phyloP scores from a whole-genome alignment of 768 basidiomycete species.

The Clathrus columnatus region DNA sequence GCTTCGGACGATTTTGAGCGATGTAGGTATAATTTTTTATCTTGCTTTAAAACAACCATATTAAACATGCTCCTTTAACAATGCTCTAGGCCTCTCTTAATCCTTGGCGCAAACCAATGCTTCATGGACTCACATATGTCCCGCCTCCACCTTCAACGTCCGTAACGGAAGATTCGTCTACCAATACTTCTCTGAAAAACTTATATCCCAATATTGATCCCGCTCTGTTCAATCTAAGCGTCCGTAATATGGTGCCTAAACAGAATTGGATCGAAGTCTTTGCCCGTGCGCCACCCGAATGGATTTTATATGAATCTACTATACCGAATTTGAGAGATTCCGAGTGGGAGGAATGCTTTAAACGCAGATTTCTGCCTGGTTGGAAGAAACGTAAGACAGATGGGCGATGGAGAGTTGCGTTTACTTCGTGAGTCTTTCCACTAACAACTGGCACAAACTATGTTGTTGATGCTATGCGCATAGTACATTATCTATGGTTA shows the following conservation, averaged over 20 bases:
- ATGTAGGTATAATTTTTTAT: not conserved
- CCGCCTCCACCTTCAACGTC: conserved; percentile 23
- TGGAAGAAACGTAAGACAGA: conserved; percentile 66
- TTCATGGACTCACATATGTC: conserved; percentile 40
- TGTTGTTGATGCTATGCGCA: not conserved
- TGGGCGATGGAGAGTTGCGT: conserved; percentile 53
- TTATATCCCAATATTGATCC: conserved; percentile 22
- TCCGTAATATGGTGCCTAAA: conserved; percentile 55
- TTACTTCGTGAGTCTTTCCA: conserved; percentile 44
- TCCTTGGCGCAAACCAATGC: conserved; percentile 68
- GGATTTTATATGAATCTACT: conserved; percentile 59
- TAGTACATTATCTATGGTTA: conserved; percentile 55
- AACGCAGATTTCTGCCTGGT: conserved; percentile 63
- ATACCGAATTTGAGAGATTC: conserved; percentile 54
- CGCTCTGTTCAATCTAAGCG: conserved; percentile 49
- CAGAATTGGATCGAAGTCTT: conserved; percentile 77
- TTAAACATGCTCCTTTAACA: not conserved
- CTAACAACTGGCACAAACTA: not conserved
- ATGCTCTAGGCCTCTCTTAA: conserved; percentile 44
- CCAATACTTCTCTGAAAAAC: no score
- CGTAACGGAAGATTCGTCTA: no score
- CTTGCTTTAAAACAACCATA: not conserved
- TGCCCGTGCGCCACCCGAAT: conserved; percentile 48
- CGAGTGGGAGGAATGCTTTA: conserved; percentile 74
- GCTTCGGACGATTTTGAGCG: conserved; percentile 42